Base-by-base conservation (phyloP, 371 early-diverging fungal genomes). In the Mucor piriformis region DNA sequence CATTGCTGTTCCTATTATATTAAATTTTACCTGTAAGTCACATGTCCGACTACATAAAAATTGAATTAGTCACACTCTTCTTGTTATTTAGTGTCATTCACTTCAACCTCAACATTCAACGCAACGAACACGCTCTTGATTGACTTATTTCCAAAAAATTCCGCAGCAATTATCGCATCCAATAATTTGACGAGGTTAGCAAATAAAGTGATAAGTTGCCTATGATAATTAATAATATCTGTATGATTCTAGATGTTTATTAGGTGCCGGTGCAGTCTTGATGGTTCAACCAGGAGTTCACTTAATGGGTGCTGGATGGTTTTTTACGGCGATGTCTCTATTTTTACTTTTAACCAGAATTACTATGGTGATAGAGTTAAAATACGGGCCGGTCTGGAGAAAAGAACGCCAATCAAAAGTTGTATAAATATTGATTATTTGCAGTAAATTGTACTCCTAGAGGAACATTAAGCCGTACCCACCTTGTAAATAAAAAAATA, bases 161-260 rank as follows among this genome's bases (percentile, higher is more conserved):
- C 77, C 2, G 77, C 81, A 13, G 67, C 81, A 1, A 68, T 76
- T 25, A 64, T 65, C 15, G 81, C 77, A 3, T 68, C 71, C 7
- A 80, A 77, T 56, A 76, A 76, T 34, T n/a, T 63, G 3, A 48
- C 60, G 18, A 54, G 57, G 62, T 66, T 15, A 21, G 54, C 37
- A 2, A 29, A 25, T 16, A 12, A 7, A 24, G 2, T 18, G 11
- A 12, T 40, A 29, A 27, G 3, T 23, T 8, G 1, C 6, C 20
- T 42, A 6, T 11, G 10, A 16, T 44, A 44, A 44, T 24, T 6
- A 21, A 44, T 46, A n/a, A n/a, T n/a, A n/a, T n/a, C n/a, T 5
- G 12, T 48, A 11, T 49, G 42, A 24, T 29, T 27, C 47, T 29
- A 69, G 79, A 32, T 76, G 76, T 47, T 48, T 79, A 6, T 61